Percentiles rank a stretch among this genome's conserved stretches.
Conservation (phyloP, 108 stramenopile genomes). For the Nitzschia inconspicua region DNA sequence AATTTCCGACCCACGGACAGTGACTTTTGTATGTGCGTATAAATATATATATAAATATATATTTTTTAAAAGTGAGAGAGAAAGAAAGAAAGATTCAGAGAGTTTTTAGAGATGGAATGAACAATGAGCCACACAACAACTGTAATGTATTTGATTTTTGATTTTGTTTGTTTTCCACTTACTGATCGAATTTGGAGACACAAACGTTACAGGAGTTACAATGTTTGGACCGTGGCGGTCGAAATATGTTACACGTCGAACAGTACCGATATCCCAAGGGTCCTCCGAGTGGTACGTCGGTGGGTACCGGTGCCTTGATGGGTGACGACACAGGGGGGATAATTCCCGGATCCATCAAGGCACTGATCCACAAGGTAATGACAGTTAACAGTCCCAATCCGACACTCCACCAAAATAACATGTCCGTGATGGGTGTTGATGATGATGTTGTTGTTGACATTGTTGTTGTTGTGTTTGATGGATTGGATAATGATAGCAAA, state of each 20-base stretch:
- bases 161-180: too few species aligned
- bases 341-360: constrained; percentile 84
- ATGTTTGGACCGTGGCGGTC: constrained; percentile 91
- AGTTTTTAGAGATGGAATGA: too few species aligned
- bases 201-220: constrained; percentile 94
- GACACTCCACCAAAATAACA: constrained; percentile 36
- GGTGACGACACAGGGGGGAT: constrained; percentile 69
- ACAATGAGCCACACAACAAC: neutral
- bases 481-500: neutral
- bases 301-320: constrained; percentile 51
- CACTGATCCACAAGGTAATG: constrained; percentile 65
- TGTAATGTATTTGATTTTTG: neutral
- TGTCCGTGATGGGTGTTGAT: neutral
- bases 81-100: too few species aligned
- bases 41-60: neutral
- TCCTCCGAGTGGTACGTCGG: constrained; percentile 61
- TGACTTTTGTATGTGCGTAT: constrained; percentile 30
- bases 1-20: constrained; percentile 96
- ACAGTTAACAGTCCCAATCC: constrained; percentile 32
- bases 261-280: constrained; percentile 86
- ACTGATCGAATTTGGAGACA: constrained; percentile 92
- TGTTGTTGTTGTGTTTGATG: too few species aligned
- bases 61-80: too few species aligned
- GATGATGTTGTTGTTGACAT: too few species aligned
- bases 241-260: constrained; percentile 81